Evolutionary conservation across 768 basidiomycete species (phyloP).

Genomic region (Suillus alpinus): DNA sequence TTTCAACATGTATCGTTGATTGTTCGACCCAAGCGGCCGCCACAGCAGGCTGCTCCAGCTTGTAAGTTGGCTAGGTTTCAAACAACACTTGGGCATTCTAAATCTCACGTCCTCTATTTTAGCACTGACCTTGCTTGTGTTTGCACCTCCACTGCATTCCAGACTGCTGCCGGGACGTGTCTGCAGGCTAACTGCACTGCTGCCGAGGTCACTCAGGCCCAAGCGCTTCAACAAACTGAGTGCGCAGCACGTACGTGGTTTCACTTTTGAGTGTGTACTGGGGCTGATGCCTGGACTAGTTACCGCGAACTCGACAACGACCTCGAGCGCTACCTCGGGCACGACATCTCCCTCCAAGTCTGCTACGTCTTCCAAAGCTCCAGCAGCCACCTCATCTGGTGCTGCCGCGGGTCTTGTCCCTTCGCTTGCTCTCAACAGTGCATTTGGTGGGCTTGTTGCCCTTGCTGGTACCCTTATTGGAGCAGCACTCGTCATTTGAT

Average conservation of each 20-base stretch:
- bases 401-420: slow-evolving; percentile 17
- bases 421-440: slow-evolving; percentile 16
- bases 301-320: neutral
- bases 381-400: slow-evolving; percentile 1
- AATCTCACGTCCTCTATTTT: neutral
- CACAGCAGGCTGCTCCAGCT: slow-evolving; percentile 2
- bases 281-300: slow-evolving; percentile 2
- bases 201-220: slow-evolving; percentile 29
- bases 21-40: slow-evolving; percentile 9
- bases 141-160: slow-evolving; percentile 39
- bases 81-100: neutral
- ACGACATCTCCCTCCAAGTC: neutral
- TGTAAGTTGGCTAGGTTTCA: slow-evolving; percentile 10
- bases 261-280: neutral
- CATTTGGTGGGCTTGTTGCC: slow-evolving; percentile 21
- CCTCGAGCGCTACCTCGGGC: neutral
- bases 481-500: slow-evolving; percentile 22
- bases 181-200: slow-evolving; percentile 33
- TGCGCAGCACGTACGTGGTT: slow-evolving; percentile 29
- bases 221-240: slow-evolving; percentile 26
- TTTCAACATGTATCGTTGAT: slow-evolving; percentile 7
- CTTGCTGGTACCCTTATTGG: slow-evolving; percentile 26
- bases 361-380: neutral
- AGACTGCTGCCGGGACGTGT: slow-evolving; percentile 30
- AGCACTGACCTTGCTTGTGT: slow-evolving; percentile 41